Percentiles rank a stretch among this genome's conserved stretches.
Evolutionary conservation across 768 basidiomycete genomes (phyloP).

Genomic region (Trametes villosa): DNA sequence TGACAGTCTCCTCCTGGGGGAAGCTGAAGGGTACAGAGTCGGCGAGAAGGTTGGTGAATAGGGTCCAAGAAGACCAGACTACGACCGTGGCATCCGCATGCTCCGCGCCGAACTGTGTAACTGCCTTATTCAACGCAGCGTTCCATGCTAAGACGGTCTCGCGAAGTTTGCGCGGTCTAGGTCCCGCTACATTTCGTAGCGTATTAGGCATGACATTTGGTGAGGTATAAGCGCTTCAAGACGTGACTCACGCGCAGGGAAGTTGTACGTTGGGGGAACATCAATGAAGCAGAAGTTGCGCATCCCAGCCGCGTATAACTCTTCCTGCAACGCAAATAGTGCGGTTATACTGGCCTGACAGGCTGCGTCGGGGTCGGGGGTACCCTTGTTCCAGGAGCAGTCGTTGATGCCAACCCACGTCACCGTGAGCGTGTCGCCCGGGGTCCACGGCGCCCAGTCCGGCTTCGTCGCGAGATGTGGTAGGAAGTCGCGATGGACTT

Average conservation of each 20-base stretch:
- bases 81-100: conserved; percentile 53
- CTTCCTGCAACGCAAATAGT: conserved; percentile 50
- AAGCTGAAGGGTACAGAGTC: conserved; percentile 48
- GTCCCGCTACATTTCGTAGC: not conserved
- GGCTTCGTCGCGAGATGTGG: conserved; percentile 29
- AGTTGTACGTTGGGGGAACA: conserved; percentile 55
- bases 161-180: not conserved
- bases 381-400: conserved; percentile 46
- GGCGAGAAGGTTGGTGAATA: conserved; percentile 55
- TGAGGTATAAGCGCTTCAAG: too few species aligned
- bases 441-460: conserved; percentile 29
- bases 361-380: conserved; percentile 5
- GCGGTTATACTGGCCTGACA: conserved; percentile 29
- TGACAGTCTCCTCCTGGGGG: conserved; percentile 34
- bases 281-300: conserved; percentile 62
- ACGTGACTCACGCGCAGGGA: conserved; percentile 38
- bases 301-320: conserved; percentile 49
- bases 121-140: conserved; percentile 34
- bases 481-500: conserved; percentile 46
- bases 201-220: not conserved
- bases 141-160: conserved; percentile 48
- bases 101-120: conserved; percentile 41
- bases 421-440: conserved; percentile 34
- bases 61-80: conserved; percentile 50
- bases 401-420: conserved; percentile 73